phyloP scores from a whole-genome alignment of 148 eudicot genomes.

The Rhododendron vialii region DNA sequence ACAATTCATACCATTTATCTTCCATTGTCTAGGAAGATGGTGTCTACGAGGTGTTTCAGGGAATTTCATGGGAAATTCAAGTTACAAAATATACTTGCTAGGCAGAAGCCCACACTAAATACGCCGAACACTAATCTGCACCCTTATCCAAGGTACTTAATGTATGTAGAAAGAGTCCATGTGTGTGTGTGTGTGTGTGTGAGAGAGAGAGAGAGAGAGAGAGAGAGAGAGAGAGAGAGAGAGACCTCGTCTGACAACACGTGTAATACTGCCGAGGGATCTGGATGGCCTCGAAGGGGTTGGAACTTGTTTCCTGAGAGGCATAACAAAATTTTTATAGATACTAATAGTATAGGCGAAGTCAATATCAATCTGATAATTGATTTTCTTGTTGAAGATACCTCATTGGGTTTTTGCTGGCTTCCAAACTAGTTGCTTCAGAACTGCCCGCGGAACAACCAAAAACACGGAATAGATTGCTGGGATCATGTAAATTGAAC shows the following conservation, averaged over 20 bases:
- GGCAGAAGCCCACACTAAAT: not conserved
- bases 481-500: slow-evolving; percentile 25
- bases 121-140: not conserved
- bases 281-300: slow-evolving; percentile 78
- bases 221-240: slow-evolving; percentile 10
- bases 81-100: not conserved
- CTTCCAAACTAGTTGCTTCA: slow-evolving; percentile 90
- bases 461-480: slow-evolving; percentile 98
- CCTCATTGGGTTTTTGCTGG: slow-evolving; percentile 99
- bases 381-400: slow-evolving; percentile 18
- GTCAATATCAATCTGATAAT: not conserved
- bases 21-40: not conserved
- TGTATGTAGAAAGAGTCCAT: not conserved
- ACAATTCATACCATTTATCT: not conserved
- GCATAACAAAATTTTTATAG: not conserved
- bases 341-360: not conserved
- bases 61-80: not conserved
- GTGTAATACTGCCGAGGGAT: slow-evolving; percentile 65
- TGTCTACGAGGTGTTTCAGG: not conserved
- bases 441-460: slow-evolving; percentile 75
- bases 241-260: slow-evolving; percentile 68
- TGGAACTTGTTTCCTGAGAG: slow-evolving; percentile 74
- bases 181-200: not conserved
- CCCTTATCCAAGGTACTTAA: not conserved
- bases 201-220: not conserved